Evolutionary conservation across 2,329 filamentous ascomycete species (phyloP), one percentile per base, ranked within the genome.

Genomic region (Hypoxylon sp.): DNA sequence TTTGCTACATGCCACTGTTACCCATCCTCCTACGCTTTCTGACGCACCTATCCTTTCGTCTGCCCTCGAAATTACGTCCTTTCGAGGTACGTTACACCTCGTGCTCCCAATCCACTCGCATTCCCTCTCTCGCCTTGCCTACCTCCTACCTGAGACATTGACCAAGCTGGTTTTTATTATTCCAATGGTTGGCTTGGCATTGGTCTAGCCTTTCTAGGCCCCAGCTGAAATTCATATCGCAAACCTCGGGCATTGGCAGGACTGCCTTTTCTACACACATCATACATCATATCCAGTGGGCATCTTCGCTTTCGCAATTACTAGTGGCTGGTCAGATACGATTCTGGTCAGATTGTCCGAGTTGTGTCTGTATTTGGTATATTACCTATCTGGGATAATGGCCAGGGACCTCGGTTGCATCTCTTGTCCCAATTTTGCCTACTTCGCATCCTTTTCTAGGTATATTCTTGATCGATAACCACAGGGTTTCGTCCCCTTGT

Each of bases 281-380:
- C 25, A 20, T 20, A 20, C 20, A 27, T 27, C 40, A n/a, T 35
- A 40, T 59, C 56, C 20, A 30, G 25, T 27, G 25, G 25, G 6
- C 27, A 25, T 37, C n/a, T 50, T 59, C 56, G 56, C 56, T 49
- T 40, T 59, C 56, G 56, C 46, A 33, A 57, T 46, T 51, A 56
- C 37, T 50, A 46, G 59, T 64, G 48, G 59, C 57, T 60, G 37
- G 60, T 61, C 27, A 49, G 49, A 63, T 60, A 70, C 59, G 50
- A 54, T 66, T 66, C 22, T 53, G 64, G 64, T 60, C 59, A 70
- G 35, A 71, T 63, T 68, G 44, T 48, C 58, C 65, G 65, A 71
- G 58, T 66, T 20, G 44, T 51, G 20, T 51, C 53, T 68, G 37
- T 27, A 58, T 55, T 51, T 54, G 50, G 49, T 48, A 61, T 20